Conservation (phyloP, 495 filamentous ascomycete genomes). For the Cercophora scortea region DNA sequence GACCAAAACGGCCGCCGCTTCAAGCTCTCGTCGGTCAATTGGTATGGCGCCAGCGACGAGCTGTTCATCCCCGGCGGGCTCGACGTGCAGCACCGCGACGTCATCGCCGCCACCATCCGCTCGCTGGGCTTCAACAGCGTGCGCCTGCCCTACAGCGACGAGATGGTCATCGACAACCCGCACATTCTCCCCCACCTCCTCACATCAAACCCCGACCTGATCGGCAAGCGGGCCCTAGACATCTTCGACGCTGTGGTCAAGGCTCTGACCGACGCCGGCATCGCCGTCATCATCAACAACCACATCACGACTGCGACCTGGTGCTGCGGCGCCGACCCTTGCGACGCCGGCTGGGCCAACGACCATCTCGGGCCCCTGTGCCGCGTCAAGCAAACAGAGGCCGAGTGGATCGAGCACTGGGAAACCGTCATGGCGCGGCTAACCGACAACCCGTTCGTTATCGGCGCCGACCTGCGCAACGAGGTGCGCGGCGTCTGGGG, state of each 20-base stretch:
- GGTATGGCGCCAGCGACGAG: slow-evolving; percentile 56
- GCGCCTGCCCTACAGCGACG: slow-evolving; percentile 52
- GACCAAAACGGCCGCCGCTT: slow-evolving; percentile 42
- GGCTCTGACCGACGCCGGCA: slow-evolving; percentile 46
- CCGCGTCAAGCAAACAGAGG: slow-evolving; percentile 46
- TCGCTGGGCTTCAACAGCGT: slow-evolving; percentile 56
- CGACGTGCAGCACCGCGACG: slow-evolving; percentile 46
- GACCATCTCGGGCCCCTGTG: slow-evolving; percentile 46
- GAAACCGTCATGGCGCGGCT: slow-evolving; percentile 47
- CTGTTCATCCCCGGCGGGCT: slow-evolving; percentile 52
- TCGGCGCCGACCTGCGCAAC: slow-evolving; percentile 53
- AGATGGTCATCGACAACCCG: slow-evolving; percentile 50
- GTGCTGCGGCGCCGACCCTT: slow-evolving; percentile 55
- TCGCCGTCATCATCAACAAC: slow-evolving; percentile 54
- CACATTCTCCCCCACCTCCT: slow-evolving; percentile 38
- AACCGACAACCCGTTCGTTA: slow-evolving; percentile 42
- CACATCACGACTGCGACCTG: slow-evolving; percentile 55
- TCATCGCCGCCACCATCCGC: slow-evolving; percentile 45
- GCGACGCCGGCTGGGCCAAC: slow-evolving; percentile 52
- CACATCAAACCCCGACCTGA: slow-evolving; percentile 45
- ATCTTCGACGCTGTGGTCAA: slow-evolving; percentile 45
- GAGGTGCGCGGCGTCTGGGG: slow-evolving; percentile 56
- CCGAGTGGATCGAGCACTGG: slow-evolving; percentile 54
- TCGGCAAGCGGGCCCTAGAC: slow-evolving; percentile 43
- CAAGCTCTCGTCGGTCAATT: slow-evolving; percentile 53